Percentiles rank a stretch among this genome's conserved stretches.
phyloP scores from a whole-genome alignment of 352 stramenopile species.

The Globisporangium cederbergense region DNA sequence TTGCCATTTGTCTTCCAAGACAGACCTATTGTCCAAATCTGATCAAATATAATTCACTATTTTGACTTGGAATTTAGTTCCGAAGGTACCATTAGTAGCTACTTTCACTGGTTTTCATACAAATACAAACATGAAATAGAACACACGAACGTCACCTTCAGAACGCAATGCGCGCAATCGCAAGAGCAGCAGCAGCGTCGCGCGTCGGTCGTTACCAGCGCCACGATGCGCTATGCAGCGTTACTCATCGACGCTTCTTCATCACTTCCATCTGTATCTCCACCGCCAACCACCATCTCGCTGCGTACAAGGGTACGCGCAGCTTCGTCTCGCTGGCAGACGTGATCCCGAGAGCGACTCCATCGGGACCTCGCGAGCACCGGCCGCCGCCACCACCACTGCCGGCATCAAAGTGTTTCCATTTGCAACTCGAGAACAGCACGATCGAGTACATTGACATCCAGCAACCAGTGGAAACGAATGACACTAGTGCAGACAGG shows the following conservation, averaged over 20 bases:
- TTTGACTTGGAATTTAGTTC: no score
- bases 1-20: no score
- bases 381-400: conserved; percentile 12
- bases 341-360: conserved; percentile 11
- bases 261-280: neutral
- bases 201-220: no score
- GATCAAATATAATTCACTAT: no score
- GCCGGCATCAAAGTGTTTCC: conserved; percentile 8
- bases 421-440: conserved; percentile 7
- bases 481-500: no score
- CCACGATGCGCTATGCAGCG: neutral
- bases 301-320: neutral
- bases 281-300: neutral
- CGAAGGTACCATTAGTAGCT: no score
- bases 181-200: neutral
- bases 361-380: conserved; percentile 9
- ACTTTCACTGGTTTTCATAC: no score
- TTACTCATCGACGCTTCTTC: neutral
- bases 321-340: conserved; percentile 15
- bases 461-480: neutral
- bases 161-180: no score
- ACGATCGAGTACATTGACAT: conserved; percentile 22
- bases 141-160: no score
- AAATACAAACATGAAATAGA: no score
- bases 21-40: no score